Conservation (phyloP, 805 yeast species). For the Candida insectalens region DNA sequence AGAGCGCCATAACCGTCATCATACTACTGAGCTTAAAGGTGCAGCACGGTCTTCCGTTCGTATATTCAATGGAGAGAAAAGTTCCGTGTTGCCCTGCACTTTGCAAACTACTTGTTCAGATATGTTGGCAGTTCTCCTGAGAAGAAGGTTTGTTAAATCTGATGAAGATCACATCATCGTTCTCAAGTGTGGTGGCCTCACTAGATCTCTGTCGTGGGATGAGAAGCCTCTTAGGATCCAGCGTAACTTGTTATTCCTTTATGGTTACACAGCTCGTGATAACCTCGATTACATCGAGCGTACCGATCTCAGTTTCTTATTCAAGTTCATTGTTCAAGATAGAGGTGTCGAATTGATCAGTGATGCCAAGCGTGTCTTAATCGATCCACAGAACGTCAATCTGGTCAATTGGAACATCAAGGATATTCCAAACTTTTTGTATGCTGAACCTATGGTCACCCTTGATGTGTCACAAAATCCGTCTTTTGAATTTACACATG, state of each 20-base stretch:
- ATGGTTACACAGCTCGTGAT: slow-evolving; percentile 77
- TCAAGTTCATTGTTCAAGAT: slow-evolving; percentile 74
- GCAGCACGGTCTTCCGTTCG: slow-evolving; percentile 37
- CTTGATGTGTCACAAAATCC: slow-evolving; percentile 84
- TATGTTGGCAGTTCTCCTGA: slow-evolving; percentile 57
- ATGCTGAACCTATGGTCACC: slow-evolving; percentile 71
- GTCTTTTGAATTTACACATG: slow-evolving; percentile 71
- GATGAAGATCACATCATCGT: slow-evolving; percentile 70
- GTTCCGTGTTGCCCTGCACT: slow-evolving; percentile 70
- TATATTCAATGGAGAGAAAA: slow-evolving; percentile 74
- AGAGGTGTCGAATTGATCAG: slow-evolving; percentile 34
- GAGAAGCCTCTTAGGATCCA: slow-evolving; percentile 77
- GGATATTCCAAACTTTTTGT: slow-evolving; percentile 76
- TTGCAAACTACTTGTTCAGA: slow-evolving; percentile 71
- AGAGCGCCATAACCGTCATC: slow-evolving; percentile 4
- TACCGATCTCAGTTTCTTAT: slow-evolving; percentile 73
- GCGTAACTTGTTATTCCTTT: slow-evolving; percentile 55
- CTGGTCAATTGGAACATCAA: slow-evolving; percentile 65
- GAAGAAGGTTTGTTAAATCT: slow-evolving; percentile 65
- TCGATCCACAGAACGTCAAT: slow-evolving; percentile 65
- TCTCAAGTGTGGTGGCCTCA: slow-evolving; percentile 64
- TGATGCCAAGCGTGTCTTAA: slow-evolving; percentile 27
- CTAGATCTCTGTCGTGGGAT: slow-evolving; percentile 59
- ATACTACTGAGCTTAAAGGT: slow-evolving; percentile 19
- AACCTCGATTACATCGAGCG: slow-evolving; percentile 70